Evolutionary conservation across 768 basidiomycete genomes (phyloP).

Genomic region (Nidularia sp.): DNA sequence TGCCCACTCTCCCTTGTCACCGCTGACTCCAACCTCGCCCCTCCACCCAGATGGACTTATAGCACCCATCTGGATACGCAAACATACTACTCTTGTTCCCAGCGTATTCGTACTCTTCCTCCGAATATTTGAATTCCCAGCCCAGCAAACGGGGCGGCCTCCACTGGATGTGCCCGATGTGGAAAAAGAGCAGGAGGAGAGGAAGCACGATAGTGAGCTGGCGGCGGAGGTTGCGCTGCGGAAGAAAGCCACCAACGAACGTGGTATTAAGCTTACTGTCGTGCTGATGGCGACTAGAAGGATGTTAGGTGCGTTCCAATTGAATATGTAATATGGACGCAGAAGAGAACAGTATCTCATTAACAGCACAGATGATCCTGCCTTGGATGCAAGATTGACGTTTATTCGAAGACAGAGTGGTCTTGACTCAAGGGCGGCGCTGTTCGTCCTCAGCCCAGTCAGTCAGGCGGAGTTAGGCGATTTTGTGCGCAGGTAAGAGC

Average conservation of each 20-base stretch:
- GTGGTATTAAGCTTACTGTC: conserved; percentile 91
- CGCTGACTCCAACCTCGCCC: conserved; percentile 83
- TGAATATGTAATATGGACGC: background rate
- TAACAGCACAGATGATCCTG: conserved; percentile 64
- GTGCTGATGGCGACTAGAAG: conserved; percentile 87
- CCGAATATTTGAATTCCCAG: conserved; percentile 66
- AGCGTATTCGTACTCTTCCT: conserved; percentile 92
- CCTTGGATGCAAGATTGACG: conserved; percentile 79
- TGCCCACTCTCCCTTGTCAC: conserved; percentile 90
- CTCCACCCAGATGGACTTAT: conserved; percentile 93
- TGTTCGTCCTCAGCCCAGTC: conserved; percentile 95
- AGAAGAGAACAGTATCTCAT: background rate
- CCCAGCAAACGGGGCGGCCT: conserved; percentile 36
- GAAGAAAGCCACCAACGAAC: conserved; percentile 77
- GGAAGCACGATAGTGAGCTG: conserved; percentile 68
- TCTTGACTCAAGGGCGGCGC: conserved; percentile 85
- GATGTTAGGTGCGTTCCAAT: conserved; percentile 65
- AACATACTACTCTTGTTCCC: conserved; percentile 88
- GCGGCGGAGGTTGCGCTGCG: conserved; percentile 75
- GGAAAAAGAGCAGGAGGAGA: conserved; percentile 67
- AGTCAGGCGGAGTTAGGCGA: conserved; percentile 80
- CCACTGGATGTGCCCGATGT: conserved; percentile 52
- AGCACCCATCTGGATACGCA: conserved; percentile 96
- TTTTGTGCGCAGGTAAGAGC: conserved; percentile 73
- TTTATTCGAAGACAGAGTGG: conserved; percentile 85